Percentiles rank a stretch among this genome's conserved stretches.
Evolutionary conservation across 176 grass and related monocot species (phyloP).

Genomic region (Aechmea fasciata): DNA sequence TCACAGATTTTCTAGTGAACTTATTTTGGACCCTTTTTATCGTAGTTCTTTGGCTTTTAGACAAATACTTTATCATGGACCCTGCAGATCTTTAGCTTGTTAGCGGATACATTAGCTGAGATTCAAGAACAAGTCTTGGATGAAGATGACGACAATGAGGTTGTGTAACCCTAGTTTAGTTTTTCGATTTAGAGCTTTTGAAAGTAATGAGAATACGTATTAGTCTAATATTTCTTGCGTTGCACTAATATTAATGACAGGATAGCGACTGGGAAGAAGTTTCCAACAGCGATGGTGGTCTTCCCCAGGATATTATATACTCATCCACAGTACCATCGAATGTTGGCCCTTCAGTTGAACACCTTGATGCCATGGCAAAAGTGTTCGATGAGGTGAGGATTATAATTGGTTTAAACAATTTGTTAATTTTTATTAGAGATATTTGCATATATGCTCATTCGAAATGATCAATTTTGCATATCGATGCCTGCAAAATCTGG

Average conservation of each 20-base stretch:
- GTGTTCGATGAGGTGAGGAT: constrained; percentile 64
- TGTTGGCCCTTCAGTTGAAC: constrained; percentile 52
- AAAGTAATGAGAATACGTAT: constrained; percentile 1
- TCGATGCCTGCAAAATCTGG: too few relatives aligned
- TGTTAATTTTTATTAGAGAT: not conserved
- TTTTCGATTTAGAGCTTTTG: not conserved
- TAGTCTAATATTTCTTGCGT: constrained; percentile 1
- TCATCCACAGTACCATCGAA: constrained; percentile 50
- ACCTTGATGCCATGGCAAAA: constrained; percentile 81
- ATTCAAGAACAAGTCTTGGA: constrained; percentile 62
- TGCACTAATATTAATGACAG: constrained; percentile 28
- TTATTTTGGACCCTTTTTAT: not conserved
- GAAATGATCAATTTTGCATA: too few relatives aligned
- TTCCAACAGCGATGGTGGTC: constrained; percentile 30
- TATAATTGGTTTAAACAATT: not conserved
- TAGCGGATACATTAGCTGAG: constrained; percentile 72
- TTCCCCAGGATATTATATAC: constrained; percentile 46
- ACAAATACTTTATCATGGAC: constrained; percentile 17
- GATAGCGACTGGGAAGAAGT: constrained; percentile 85
- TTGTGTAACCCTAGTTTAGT: constrained; percentile 14
- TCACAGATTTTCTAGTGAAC: not conserved
- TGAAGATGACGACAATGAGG: constrained; percentile 55
- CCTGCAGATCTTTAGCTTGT: constrained; percentile 77
- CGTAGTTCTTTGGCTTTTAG: not conserved
- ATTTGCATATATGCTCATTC: not conserved